These are phyloP conservation scores for Lasiodiplodia gonubiensis DNA, from an alignment of 2,329 filamentous ascomycete species.

Conservation along the genomic window DNA sequence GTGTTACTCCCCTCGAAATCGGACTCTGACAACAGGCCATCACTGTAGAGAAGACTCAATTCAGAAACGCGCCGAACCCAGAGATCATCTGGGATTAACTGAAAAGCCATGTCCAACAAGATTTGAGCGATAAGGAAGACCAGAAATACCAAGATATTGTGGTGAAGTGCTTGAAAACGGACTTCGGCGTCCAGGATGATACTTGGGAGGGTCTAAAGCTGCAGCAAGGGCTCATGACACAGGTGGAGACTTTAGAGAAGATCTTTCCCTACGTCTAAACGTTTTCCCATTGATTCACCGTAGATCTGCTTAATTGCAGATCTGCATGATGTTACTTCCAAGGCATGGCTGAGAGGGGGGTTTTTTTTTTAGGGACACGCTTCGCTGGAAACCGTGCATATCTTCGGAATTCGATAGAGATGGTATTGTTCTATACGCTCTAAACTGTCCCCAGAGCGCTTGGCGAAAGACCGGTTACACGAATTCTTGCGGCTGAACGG, in stretches of 20 bases:
- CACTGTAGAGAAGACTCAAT: slow-evolving; percentile 29
- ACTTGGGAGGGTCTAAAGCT: slow-evolving; percentile 33
- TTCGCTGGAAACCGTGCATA: not conserved
- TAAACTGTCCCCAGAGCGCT: no score
- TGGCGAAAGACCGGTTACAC: not conserved
- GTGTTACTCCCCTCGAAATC: slow-evolving; percentile 49
- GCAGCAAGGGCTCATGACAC: slow-evolving; percentile 33
- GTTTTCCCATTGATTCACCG: not conserved
- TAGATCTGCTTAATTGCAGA: not conserved
- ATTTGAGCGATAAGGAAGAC: slow-evolving; percentile 30
- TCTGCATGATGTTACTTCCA: not conserved
- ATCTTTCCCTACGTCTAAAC: not conserved
- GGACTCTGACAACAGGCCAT: slow-evolving; percentile 34
- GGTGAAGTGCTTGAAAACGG: slow-evolving; percentile 29
- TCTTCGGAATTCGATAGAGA: no score
- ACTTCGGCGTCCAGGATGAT: slow-evolving; percentile 32
- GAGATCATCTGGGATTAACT: slow-evolving; percentile 30
- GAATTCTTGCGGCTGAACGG: not conserved
- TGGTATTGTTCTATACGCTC: no score
- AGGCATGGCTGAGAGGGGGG: not conserved
- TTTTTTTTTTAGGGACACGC: not conserved
- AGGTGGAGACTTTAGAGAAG: not conserved
- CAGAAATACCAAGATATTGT: slow-evolving; percentile 32
- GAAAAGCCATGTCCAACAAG: slow-evolving; percentile 30
- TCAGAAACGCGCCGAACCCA: slow-evolving; percentile 27